phyloP scores from a whole-genome alignment of 352 stramenopile species.

The Peronospora destructor region DNA sequence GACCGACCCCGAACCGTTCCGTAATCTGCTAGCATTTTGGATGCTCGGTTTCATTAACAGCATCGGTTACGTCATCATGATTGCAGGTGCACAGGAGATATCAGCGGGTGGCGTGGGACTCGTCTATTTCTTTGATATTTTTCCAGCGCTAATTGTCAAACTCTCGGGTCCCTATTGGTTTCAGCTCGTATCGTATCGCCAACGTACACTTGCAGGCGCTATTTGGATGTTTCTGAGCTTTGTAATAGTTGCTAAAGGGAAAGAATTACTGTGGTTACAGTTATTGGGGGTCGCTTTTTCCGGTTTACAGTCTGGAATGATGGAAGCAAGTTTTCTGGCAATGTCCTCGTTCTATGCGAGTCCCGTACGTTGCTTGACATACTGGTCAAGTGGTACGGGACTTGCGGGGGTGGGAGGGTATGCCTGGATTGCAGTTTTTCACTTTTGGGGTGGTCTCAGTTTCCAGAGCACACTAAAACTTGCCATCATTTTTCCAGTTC shows the following conservation, averaged over 20 bases:
- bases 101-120: constrained; percentile 83
- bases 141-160: constrained; percentile 86
- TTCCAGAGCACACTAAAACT: constrained; percentile 59
- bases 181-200: constrained; percentile 85
- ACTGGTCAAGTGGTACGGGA: constrained; percentile 90
- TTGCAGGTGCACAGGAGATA: constrained; percentile 90
- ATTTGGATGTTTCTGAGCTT: constrained; percentile 82
- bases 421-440: constrained; percentile 77
- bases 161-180: constrained; percentile 91
- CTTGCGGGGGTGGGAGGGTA: constrained; percentile 89
- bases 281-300: constrained; percentile 86
- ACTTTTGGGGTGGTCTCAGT: constrained; percentile 55
- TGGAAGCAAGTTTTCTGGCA: constrained; percentile 85
- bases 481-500: constrained; percentile 49
- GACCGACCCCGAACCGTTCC: constrained; percentile 28
- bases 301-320: constrained; percentile 81
- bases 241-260: constrained; percentile 56
- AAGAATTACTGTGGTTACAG: constrained; percentile 57
- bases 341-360: constrained; percentile 82
- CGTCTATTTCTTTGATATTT: constrained; percentile 90
- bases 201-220: constrained; percentile 61
- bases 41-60: constrained; percentile 92
- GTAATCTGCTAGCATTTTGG: constrained; percentile 86
- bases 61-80: constrained; percentile 91
- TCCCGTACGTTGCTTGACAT: constrained; percentile 69